Percentiles rank a stretch among this genome's conserved stretches.
Conservation (phyloP, 176 grass and related monocot species). For the Thalia dealbata region DNA sequence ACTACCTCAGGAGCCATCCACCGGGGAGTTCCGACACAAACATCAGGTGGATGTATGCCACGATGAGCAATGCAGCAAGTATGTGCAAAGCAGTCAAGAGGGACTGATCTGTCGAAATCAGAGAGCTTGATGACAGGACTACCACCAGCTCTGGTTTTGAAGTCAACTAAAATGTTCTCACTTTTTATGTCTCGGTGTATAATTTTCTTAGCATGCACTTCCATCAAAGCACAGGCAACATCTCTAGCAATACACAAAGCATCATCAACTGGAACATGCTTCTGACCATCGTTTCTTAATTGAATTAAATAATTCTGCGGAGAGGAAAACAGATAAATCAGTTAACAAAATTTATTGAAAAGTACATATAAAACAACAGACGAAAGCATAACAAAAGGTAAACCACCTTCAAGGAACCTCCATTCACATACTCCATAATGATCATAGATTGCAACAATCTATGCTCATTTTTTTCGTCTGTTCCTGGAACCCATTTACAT, state of each 20-base stretch:
- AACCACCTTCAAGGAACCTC: slow-evolving; percentile 78
- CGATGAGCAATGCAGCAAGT: slow-evolving; percentile 88
- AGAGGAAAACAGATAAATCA: background rate
- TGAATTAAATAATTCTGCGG: slow-evolving; percentile 64
- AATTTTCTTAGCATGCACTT: slow-evolving; percentile 78
- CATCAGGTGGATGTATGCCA: slow-evolving; percentile 71
- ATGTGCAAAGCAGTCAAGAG: slow-evolving; percentile 56
- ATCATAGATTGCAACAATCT: slow-evolving; percentile 83
- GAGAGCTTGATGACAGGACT: slow-evolving; percentile 64
- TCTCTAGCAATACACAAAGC: slow-evolving; percentile 70
- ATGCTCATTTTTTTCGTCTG: slow-evolving; percentile 52
- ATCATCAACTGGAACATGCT: slow-evolving; percentile 50
- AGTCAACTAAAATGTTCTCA: slow-evolving; percentile 81
- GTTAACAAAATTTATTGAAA: background rate
- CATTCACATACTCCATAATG: slow-evolving; percentile 88
- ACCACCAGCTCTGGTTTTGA: slow-evolving; percentile 31
- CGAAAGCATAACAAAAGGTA: background rate
- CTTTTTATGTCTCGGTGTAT: slow-evolving; percentile 98
- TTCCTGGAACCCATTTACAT: slow-evolving; percentile 68
- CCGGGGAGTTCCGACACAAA: slow-evolving; percentile 82
- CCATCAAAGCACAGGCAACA: slow-evolving; percentile 58
- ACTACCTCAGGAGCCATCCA: slow-evolving; percentile 97
- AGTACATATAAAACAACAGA: background rate
- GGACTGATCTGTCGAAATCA: slow-evolving; percentile 84
- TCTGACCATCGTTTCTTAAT: slow-evolving; percentile 58